Conservation (phyloP, 768 basidiomycete genomes). For the Mrakia frigida region DNA sequence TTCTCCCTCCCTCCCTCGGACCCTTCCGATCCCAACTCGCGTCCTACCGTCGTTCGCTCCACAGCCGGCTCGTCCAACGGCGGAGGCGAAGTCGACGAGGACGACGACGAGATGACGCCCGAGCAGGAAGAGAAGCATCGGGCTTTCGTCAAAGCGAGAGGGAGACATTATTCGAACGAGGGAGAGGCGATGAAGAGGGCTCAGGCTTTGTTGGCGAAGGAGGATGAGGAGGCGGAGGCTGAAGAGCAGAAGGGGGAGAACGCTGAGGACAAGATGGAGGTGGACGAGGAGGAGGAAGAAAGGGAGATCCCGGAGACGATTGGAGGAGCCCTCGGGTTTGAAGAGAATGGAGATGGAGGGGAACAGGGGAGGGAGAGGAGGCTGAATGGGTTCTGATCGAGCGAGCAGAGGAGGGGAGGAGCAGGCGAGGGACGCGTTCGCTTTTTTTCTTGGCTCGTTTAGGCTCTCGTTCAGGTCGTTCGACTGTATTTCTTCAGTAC, state of each 20-base stretch:
- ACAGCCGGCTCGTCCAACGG: neutral
- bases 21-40: neutral
- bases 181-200: conserved; percentile 75
- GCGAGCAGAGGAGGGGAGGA: neutral
- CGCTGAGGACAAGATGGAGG: conserved; percentile 33
- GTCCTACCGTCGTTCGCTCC: neutral
- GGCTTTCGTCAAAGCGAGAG: conserved; percentile 26
- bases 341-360: neutral
- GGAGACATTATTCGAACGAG: conserved; percentile 82
- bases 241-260: too few relatives aligned
- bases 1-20: conserved; percentile 29
- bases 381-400: conserved; percentile 10
- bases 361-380: conserved; percentile 2
- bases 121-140: conserved; percentile 33
- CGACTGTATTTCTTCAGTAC: too few relatives aligned
- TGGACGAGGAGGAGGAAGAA: neutral
- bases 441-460: neutral
- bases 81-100: conserved; percentile 25
- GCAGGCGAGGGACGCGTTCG: neutral
- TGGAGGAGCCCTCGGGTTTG: neutral
- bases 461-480: too few relatives aligned
- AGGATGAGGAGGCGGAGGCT: conserved; percentile 52
- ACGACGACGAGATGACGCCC: conserved; percentile 28
- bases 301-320: conserved; percentile 3
- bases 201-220: conserved; percentile 58